Base-by-base conservation (phyloP, 805 yeast genomes). In the Wickerhamiella hasegawae region DNA sequence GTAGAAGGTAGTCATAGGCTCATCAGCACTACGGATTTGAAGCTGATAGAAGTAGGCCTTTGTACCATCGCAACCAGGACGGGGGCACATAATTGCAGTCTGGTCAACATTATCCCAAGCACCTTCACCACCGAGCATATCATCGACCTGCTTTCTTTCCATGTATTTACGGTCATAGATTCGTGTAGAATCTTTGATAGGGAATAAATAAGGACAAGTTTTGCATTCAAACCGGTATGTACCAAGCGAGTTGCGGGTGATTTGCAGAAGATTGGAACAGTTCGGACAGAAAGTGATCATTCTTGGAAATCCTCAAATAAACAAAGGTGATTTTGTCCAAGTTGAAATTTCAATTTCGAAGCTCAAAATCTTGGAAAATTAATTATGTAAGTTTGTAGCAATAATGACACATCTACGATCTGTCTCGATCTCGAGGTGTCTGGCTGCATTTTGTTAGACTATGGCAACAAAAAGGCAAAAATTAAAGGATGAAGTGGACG, bases 41-140 rank as follows among this genome's bases (percentile, higher is more conserved):
- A 90, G 63, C 60, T 90, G 97, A 68, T 85, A 90, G 65, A 82
- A 90, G 59, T 90, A 90, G 0, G 98, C 98, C 57, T 83, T 82
- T 45, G 73, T 79, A 44, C 77, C 76, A 28, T 82, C 93, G 63
- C 98, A 90, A 2, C 63, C 52, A 39, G 82, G 94, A 30, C 72
- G 65, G 3, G 96, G 95, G 64, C 98, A 87, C 54, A 87, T 93
- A 1, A 87, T 82, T 1, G 74, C 65, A 0, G 97, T 90, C 54
- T 90, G 96, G 53, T 90, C 98, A 19, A 90, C 98, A 52, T 90
- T 87, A 55, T 87, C 97, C 98, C 98, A 90, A 1, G 96, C 92
- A 21, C 94, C 96, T 42, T 75, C 90, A 24, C 94, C 94, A 38
- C 98, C 98, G 14, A 90, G 66, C 10, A 90, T 94, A 60, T 87